These are phyloP conservation scores for Tieghemiomyces parasiticus DNA, from an alignment of 192 early-diverging fungal species.

Conservation along the genomic window DNA sequence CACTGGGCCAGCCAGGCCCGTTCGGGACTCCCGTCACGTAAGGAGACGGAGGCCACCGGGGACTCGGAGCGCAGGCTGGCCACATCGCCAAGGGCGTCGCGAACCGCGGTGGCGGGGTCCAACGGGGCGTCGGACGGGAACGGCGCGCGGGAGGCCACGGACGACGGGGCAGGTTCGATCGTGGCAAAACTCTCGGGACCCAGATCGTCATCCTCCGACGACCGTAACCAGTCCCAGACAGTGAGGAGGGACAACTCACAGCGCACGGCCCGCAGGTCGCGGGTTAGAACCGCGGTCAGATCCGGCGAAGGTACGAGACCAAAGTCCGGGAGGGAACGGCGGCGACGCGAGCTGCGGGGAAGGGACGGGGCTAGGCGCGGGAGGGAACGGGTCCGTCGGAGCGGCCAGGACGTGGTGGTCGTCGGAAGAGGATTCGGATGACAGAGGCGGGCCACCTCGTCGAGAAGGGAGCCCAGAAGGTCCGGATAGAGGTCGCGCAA, in stretches of 20 bases:
- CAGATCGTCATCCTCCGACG: no score
- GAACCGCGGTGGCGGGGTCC: neutral
- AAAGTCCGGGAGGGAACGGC: neutral
- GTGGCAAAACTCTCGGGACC: neutral
- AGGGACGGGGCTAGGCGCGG: neutral
- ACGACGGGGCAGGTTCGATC: neutral
- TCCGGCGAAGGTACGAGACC: neutral
- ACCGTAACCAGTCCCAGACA: constrained; percentile 5
- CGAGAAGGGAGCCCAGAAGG: neutral
- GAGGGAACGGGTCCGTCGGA: neutral
- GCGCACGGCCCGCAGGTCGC: neutral
- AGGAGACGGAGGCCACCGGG: neutral
- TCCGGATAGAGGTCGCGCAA: neutral
- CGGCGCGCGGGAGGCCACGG: neutral
- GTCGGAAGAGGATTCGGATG: neutral
- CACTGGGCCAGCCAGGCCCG: constrained; percentile 3
- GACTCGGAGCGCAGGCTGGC: neutral
- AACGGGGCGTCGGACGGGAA: neutral
- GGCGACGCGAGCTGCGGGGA: neutral
- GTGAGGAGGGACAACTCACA: neutral
- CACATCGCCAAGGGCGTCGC: neutral
- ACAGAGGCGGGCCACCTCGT: neutral
- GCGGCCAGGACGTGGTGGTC: neutral
- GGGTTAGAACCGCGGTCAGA: neutral
- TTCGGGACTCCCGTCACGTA: neutral